phyloP scores from a whole-genome alignment of 2,329 filamentous ascomycete genomes.

The Lasiodiplodia citricola region DNA sequence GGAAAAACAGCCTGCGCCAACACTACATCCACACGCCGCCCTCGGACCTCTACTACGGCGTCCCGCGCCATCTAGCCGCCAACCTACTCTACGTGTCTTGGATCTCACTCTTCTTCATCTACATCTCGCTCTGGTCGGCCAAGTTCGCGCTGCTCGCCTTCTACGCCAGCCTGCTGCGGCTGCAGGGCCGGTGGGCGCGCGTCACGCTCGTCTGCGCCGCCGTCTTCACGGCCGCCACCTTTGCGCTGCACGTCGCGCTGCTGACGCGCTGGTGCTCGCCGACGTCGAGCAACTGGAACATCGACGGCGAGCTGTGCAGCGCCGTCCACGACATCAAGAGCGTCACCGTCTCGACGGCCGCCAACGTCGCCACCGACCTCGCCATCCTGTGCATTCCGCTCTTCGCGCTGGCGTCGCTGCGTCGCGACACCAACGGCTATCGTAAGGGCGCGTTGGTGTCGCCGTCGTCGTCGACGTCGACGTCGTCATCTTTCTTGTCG shows the following conservation, averaged over 20 bases:
- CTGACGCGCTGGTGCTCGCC: constrained; percentile 39
- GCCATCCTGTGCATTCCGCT: constrained; percentile 38
- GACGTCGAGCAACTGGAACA: constrained; percentile 33
- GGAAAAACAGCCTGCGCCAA: constrained; percentile 40
- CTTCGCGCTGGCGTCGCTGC: constrained; percentile 32
- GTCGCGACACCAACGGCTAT: not conserved
- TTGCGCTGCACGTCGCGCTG: constrained; percentile 38
- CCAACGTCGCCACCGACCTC: constrained; percentile 38
- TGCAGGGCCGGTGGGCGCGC: constrained; percentile 32
- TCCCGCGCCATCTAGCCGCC: constrained; percentile 33
- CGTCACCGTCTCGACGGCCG: constrained; percentile 38
- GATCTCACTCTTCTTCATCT: constrained; percentile 40
- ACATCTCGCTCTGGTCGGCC: constrained; percentile 37
- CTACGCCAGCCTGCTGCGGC: constrained; percentile 38
- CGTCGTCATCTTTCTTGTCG: not conserved
- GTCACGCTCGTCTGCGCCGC: constrained; percentile 32
- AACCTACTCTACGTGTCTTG: constrained; percentile 41
- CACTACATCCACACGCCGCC: constrained; percentile 30
- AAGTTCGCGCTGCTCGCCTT: constrained; percentile 40
- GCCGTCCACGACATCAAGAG: constrained; percentile 36
- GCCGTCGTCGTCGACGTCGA: not conserved
- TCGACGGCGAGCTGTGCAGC: constrained; percentile 30
- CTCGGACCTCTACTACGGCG: constrained; percentile 34
- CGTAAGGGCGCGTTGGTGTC: not conserved
- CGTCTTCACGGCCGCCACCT: constrained; percentile 35